phyloP scores from a whole-genome alignment of 1,139 yeast species.

The Kluyveromyces sp. region DNA sequence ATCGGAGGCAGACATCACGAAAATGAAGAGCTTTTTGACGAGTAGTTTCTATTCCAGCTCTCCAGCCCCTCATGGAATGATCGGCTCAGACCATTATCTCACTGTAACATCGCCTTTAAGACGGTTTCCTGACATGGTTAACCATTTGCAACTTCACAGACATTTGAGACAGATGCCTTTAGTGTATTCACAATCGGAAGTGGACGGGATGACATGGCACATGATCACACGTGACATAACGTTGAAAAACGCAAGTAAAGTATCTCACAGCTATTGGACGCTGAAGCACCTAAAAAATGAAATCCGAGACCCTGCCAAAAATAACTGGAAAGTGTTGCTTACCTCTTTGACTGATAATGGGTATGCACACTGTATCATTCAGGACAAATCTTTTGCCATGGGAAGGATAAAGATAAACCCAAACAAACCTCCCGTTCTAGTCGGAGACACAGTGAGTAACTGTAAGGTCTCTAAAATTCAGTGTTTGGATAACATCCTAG shows the following conservation, averaged over 20 bases:
- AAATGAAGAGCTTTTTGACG: constrained; percentile 35
- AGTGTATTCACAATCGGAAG: constrained; percentile 22
- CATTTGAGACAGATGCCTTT: constrained; percentile 24
- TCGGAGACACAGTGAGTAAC: constrained; percentile 38
- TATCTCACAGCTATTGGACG: constrained; percentile 38
- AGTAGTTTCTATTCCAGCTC: constrained; percentile 38
- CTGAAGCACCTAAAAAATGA: constrained; percentile 33
- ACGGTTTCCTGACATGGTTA: constrained; percentile 73
- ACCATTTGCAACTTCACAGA: constrained; percentile 65
- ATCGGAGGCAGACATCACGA: constrained; percentile 33
- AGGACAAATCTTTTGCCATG: constrained; percentile 35
- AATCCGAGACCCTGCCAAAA: constrained; percentile 10
- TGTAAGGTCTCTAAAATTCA: constrained; percentile 37
- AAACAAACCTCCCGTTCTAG: constrained; percentile 20
- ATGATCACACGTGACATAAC: constrained; percentile 33
- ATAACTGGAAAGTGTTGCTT: constrained; percentile 33
- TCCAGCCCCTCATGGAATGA: constrained; percentile 49
- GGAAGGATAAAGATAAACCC: constrained; percentile 21
- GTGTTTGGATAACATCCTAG: constrained; percentile 34
- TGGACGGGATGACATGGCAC: constrained; percentile 28
- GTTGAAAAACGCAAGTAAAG: constrained; percentile 29
- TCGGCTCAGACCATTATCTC: constrained; percentile 60
- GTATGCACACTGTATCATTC: constrained; percentile 34
- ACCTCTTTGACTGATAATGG: constrained; percentile 37
- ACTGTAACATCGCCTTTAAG: constrained; percentile 88